These are phyloP conservation scores for Penicillium janthinellum DNA, from an alignment of 2,329 filamentous ascomycete genomes.

Conservation along the genomic window DNA sequence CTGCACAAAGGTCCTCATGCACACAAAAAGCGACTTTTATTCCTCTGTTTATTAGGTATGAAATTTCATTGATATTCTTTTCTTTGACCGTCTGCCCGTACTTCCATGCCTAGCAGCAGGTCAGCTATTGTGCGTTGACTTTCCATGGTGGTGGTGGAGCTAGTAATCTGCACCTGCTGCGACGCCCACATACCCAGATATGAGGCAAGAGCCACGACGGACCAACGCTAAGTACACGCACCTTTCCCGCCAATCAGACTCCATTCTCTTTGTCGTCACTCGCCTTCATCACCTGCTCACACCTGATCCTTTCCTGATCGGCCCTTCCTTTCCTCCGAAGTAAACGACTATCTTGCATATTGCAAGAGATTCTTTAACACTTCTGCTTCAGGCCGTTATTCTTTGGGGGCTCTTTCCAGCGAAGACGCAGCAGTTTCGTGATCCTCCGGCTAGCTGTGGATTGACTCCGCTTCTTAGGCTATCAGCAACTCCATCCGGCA, in stretches of 20 bases:
- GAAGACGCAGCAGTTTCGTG: not conserved
- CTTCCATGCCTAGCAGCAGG: not conserved
- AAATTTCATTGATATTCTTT: too few species aligned
- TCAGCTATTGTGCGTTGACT: not conserved
- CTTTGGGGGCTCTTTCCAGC: not conserved
- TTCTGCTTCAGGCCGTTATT: not conserved
- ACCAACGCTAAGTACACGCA: not conserved
- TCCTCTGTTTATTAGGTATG: too few species aligned
- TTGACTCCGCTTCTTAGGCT: conserved; percentile 2
- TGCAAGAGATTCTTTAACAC: too few species aligned
- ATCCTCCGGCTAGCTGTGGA: not conserved
- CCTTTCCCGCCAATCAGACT: not conserved
- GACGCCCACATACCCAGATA: accelerated
- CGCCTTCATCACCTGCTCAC: conserved; percentile 2
- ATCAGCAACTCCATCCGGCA: conserved; percentile 3
- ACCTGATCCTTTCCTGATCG: not conserved
- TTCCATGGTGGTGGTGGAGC: not conserved
- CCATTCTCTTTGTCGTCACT: not conserved
- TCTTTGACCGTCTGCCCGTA: not conserved
- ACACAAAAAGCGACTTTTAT: too few species aligned
- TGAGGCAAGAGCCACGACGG: not conserved
- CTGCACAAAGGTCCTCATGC: too few species aligned
- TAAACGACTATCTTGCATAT: not conserved
- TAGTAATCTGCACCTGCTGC: not conserved
- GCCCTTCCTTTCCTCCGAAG: not conserved